phyloP scores from a whole-genome alignment of 2,329 filamentous ascomycete species.

The Juglanconis juglandina region DNA sequence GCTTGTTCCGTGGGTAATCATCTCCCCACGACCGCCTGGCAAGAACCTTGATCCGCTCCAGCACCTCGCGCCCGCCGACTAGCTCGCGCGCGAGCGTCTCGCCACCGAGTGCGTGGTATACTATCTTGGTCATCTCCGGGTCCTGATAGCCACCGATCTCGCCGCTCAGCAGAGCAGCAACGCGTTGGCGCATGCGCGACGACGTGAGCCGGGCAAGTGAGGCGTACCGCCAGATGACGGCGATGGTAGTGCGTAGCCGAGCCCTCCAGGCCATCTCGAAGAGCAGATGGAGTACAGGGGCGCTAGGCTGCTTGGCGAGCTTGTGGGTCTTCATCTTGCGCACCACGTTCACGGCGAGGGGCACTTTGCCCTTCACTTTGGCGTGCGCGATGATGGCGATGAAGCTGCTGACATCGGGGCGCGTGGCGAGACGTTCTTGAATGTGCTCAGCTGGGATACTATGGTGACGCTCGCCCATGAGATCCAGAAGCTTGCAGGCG shows the following conservation, averaged over 20 bases:
- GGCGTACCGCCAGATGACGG: conserved; percentile 33
- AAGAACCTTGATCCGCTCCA: neutral
- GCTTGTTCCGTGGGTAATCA: neutral
- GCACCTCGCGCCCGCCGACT: conserved; percentile 4
- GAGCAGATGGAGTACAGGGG: conserved; percentile 35
- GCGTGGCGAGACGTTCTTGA: conserved; percentile 9
- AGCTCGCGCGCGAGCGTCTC: conserved; percentile 12
- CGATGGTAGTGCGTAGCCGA: conserved; percentile 29
- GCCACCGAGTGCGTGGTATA: conserved; percentile 4
- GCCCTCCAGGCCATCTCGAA: conserved; percentile 33
- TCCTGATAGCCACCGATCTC: neutral
- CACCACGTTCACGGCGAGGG: conserved; percentile 22
- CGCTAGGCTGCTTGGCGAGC: conserved; percentile 22
- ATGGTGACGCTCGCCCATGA: conserved; percentile 24
- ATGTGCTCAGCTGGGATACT: neutral
- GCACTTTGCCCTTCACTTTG: conserved; percentile 21
- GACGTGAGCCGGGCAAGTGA: conserved; percentile 23
- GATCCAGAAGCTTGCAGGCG: conserved; percentile 29
- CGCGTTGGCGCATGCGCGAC: conserved; percentile 27
- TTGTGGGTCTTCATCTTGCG: conserved; percentile 22
- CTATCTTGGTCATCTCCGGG: neutral
- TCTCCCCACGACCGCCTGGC: neutral
- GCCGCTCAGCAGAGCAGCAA: conserved; percentile 8
- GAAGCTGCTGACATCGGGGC: conserved; percentile 31
- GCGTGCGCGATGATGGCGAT: conserved; percentile 31